Evolutionary conservation across 140 eudicot genomes (phyloP), one percentile per base, ranked within the genome.

Genomic region (Senecio squalidus): DNA sequence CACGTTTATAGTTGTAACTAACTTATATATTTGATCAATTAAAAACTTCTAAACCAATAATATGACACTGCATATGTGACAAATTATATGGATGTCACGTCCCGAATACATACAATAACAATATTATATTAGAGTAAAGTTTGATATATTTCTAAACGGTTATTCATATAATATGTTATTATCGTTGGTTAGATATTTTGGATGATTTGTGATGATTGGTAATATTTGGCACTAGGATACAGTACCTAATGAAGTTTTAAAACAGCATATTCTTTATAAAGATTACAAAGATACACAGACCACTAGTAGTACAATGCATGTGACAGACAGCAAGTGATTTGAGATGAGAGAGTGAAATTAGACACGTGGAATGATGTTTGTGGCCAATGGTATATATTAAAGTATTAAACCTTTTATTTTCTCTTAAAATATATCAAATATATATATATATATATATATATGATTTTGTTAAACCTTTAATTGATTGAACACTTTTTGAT

Each of bases 241-340:
- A 49, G 55, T 54, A 71, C 70, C 71, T 71, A 62, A 71, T 53
- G 31, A 59, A 17, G 71, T 71, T 62, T 44, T 22, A 71, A 71
- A 55, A 23, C 6, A 62, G 76, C 76, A 71, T 71, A 71, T 71
- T 62, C 76, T 17, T 27, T 34, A 36, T 14, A 57, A 60, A 49
- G 74, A 59, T 69, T 69, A 43, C 53, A 50, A 48, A 18, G 31
- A 3, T n/a, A n/a, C n/a, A n/a, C n/a, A n/a, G n/a, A n/a, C n/a
- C n/a, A n/a, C n/a, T n/a, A n/a, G n/a, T 1, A 17, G 62, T 24
- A 34, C 52, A 58, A 34, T 0, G 23, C 69, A 70, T 70, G 69
- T 70, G 75, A 68, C 36, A 49, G 9, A 41, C 46, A 59, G 69
- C 56, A 53, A 41, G 70, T 29, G 58, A 39, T 43, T 31, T 54